Evolutionary conservation across 148 eudicot genomes (phyloP), one percentile per base, ranked within the genome.

Genomic region (Drosera capensis): DNA sequence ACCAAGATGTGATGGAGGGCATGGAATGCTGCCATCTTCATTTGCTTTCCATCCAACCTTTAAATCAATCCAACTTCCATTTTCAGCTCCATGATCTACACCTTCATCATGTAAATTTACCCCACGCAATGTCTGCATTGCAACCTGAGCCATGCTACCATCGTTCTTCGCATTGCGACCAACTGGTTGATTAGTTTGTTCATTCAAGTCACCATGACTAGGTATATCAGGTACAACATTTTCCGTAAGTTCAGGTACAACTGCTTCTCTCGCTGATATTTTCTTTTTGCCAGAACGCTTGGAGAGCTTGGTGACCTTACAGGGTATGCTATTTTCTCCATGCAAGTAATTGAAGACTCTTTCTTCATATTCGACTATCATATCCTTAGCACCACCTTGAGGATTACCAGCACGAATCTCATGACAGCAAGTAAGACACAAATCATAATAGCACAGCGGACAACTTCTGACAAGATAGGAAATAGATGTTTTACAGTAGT

Each of bases 351-450:
- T 14, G 6, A 46, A 23, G 17, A 71, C 83, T 47, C 56, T 49
- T 43, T 73, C 57, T 21, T 47, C 40, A 49, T 40, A 77, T 12
- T 70, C 47, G 46, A 69, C 30, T 12, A 25, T 18, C 48, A 66
- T 53, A 49, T 52, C 73, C 21, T 51, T 58, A 37, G 58, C 71
- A 31, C 63, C 48, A 37, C 71, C 59, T 41, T 30, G 73, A 2
- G 69, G 57, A 21, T 57, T 24, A 19, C 78, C 71, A 40, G 37
- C 60, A 30, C 80, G 77, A 8, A 76, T 35, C 63, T 80, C 83
- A 16, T 54, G 59, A 55, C 82, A 79, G 59, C 82, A 79, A 15
- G n/a, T n/a, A n/a, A 75, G 70, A 45, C 87, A 79, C 7, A 75
- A 55, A 48, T 79, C 76, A 58, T 69, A 69, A 20, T 25, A 14